These are phyloP conservation scores for Aspergillus campestris DNA, from an alignment of 495 filamentous ascomycete species.

Conservation along the genomic window DNA sequence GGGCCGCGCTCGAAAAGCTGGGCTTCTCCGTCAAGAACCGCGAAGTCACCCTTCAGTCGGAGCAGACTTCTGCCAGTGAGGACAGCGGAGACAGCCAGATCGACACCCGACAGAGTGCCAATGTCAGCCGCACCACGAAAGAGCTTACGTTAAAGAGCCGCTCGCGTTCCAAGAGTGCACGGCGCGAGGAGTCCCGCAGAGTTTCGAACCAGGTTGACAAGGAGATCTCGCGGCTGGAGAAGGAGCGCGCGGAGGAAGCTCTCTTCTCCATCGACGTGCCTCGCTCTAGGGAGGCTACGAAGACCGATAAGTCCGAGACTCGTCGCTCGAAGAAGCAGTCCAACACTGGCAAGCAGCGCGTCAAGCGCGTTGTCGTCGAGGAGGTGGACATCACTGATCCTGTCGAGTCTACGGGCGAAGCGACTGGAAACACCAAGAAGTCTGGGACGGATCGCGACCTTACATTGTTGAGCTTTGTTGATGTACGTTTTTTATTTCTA, in stretches of 20 bases:
- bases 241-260: conserved; percentile 37
- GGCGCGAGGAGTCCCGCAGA: conserved; percentile 26
- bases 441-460: conserved; percentile 25
- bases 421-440: conserved; percentile 26
- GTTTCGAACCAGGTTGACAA: conserved; percentile 35
- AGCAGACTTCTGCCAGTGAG: conserved; percentile 16
- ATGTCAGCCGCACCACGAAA: conserved; percentile 24
- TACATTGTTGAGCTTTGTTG: conserved; percentile 40
- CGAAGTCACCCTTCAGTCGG: conserved; percentile 27
- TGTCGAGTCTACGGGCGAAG: conserved; percentile 22
- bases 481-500: conserved; percentile 21
- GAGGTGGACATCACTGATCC: conserved; percentile 27
- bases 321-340: conserved; percentile 28
- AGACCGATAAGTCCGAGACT: conserved; percentile 12
- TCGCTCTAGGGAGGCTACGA: conserved; percentile 16
- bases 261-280: conserved; percentile 36
- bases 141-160: conserved; percentile 29
- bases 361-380: conserved; percentile 37
- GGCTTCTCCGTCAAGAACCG: conserved; percentile 10
- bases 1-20: conserved; percentile 27
- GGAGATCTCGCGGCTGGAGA: conserved; percentile 36
- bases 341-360: conserved; percentile 37
- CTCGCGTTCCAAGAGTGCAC: conserved; percentile 21
- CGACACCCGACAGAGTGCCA: conserved; percentile 28
- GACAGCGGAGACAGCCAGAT: conserved; percentile 27